Conservation (phyloP, 2,329 filamentous ascomycete species). For the Pestalotiopsis sp. region DNA sequence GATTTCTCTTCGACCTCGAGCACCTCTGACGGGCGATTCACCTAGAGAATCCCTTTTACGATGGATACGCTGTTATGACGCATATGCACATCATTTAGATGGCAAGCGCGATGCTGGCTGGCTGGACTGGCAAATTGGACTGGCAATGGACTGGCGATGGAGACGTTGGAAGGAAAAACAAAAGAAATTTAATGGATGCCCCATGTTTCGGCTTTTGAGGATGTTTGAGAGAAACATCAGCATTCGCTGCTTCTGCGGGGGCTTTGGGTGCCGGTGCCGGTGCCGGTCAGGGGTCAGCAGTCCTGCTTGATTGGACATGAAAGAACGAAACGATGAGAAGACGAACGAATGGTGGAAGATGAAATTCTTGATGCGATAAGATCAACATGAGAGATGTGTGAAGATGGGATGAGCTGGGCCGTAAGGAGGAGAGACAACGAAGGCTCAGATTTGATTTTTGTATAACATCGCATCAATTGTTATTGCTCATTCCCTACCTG, state of each 20-base stretch:
- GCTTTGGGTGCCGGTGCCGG: not conserved
- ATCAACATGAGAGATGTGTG: slow-evolving; percentile 1
- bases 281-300: slow-evolving; percentile 6
- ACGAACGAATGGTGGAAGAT: slow-evolving; percentile 11
- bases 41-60: slow-evolving; percentile 32
- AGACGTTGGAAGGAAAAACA: not conserved
- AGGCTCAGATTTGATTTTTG: not conserved
- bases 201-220: not conserved
- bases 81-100: slow-evolving; percentile 36
- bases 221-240: not conserved
- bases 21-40: slow-evolving; percentile 20
- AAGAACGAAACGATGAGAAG: slow-evolving; percentile 11
- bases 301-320: slow-evolving; percentile 12
- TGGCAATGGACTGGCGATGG: slow-evolving; percentile 1
- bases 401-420: not conserved
- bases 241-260: not conserved
- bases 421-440: not conserved
- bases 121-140: slow-evolving; percentile 13
- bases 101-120: slow-evolving; percentile 24
- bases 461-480: slow-evolving; percentile 10
- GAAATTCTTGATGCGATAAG: slow-evolving; percentile 6
- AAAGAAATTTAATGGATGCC: slow-evolving; percentile 10
- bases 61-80: slow-evolving; percentile 41
- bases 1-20: slow-evolving; percentile 26
- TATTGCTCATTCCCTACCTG: not conserved